phyloP scores from a whole-genome alignment of 2,329 filamentous ascomycete species.

The Neofusicoccum kwambonambiense region DNA sequence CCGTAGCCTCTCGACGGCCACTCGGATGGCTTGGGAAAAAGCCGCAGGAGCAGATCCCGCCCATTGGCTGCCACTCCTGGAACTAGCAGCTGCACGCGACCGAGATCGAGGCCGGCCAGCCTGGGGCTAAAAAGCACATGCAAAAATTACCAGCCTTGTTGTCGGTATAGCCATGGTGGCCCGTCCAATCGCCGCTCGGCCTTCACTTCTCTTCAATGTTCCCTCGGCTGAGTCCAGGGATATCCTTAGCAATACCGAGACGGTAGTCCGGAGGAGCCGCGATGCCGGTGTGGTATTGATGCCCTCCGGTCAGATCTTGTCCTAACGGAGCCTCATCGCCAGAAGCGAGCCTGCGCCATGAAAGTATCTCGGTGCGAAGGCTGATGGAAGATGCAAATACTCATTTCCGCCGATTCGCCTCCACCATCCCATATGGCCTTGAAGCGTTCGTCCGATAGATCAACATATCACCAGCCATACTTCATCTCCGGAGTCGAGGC shows the following conservation, averaged over 20 bases:
- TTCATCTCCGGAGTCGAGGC: too few relatives aligned
- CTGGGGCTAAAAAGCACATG: conserved; percentile 10
- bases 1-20: neutral
- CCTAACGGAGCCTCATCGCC: neutral
- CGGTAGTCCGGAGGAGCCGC: neutral
- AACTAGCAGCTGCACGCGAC: neutral
- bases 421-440: too few relatives aligned
- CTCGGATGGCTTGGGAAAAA: neutral
- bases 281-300: neutral
- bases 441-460: too few relatives aligned
- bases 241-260: neutral
- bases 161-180: neutral
- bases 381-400: too few relatives aligned
- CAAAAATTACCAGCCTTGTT: neutral
- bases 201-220: neutral
- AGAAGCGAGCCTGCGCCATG: neutral
- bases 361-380: too few relatives aligned
- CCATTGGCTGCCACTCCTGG: neutral
- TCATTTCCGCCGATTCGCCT: too few relatives aligned
- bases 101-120: neutral
- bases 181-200: neutral
- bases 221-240: neutral
- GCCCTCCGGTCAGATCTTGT: neutral
- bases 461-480: too few relatives aligned
- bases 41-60: neutral